Evolutionary conservation across 1,284 basidiomycete genomes (phyloP), one percentile per base, ranked within the genome.

Genomic region (Cryptococcus neoformans): DNA sequence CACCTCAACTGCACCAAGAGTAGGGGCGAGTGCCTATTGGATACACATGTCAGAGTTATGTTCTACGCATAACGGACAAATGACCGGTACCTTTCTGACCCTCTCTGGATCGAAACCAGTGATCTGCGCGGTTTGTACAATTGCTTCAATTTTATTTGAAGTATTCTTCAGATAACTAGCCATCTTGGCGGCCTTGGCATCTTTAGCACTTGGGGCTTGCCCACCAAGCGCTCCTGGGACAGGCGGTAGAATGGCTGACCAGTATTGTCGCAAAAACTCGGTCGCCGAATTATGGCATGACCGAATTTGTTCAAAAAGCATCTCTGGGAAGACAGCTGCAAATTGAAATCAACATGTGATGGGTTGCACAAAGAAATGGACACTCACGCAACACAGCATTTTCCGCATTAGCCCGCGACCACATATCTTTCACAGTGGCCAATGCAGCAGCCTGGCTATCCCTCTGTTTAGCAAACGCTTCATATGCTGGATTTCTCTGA

Each of bases 181-280:
- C 92, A 96, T 95, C 77, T 90, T 92, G 6, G 84, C 83, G 0
- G 87, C 88, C 69, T 91, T 91, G 2, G 83, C 81, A 0, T 83
- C 82, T 64, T 87, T 86, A 71, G 90, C 71, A 16, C 65, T 66
- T 1, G 59, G 42, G 6, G 60, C 49, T 2, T 59, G 59, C 1
- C 64, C 58, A 35, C 64, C 70, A 11, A 82, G 69, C 38, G 90
- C 86, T 16, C 82, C 80, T 0, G 83, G 77, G 4, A 70, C 68
- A 1, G 88, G 84, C 1, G 94, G 94, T 56, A 94, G 88, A 51
- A 91, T 83, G 0, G 92, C 84, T 9, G 87, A 83, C 93, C 94
- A 99, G 72, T 93, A 98, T 72, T 98, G 95, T 9, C 95, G 85
- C 9, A 99, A 81, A 73, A 98, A 97, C 75, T 99, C 95, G 64